Conservation (phyloP, 352 stramenopile genomes). For the Globisporangium yorkense region DNA sequence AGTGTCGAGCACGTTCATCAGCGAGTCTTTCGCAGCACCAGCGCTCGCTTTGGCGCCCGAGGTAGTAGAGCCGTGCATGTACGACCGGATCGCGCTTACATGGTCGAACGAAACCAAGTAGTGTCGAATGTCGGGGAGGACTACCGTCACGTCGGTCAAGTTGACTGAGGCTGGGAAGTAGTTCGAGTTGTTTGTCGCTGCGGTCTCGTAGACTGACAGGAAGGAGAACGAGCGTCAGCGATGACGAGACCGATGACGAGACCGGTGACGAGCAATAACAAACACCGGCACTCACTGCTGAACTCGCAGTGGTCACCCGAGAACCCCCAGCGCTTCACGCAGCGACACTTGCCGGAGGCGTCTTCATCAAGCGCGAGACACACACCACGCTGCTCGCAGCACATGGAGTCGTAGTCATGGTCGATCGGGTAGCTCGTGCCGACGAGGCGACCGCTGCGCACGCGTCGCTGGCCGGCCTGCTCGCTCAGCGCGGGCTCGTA, state of each 20-base stretch:
- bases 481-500: slow-evolving; percentile 58
- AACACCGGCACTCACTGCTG: slow-evolving; percentile 31
- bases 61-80: not conserved
- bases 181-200: slow-evolving; percentile 31
- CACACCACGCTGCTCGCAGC: slow-evolving; percentile 53
- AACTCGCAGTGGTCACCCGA: slow-evolving; percentile 57
- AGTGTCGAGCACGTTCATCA: slow-evolving; percentile 20
- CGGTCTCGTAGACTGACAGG: slow-evolving; percentile 53
- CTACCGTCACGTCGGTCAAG: slow-evolving; percentile 19
- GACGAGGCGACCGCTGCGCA: slow-evolving; percentile 53
- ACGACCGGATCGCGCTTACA: slow-evolving; percentile 16
- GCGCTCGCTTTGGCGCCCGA: no score
- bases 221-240: not conserved
- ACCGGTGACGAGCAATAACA: not conserved
- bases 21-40: slow-evolving; percentile 1
- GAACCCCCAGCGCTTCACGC: slow-evolving; percentile 61
- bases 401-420: slow-evolving; percentile 62
- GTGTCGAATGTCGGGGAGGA: slow-evolving; percentile 45
- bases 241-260: no score
- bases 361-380: slow-evolving; percentile 49
- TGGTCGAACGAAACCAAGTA: slow-evolving; percentile 43
- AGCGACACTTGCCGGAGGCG: slow-evolving; percentile 52
- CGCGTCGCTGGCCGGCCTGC: slow-evolving; percentile 43
- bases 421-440: slow-evolving; percentile 65
- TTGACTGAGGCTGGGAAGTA: slow-evolving; percentile 34